These are phyloP conservation scores for Boletus reticulatus DNA, from an alignment of 768 basidiomycete genomes.

Conservation along the genomic window DNA sequence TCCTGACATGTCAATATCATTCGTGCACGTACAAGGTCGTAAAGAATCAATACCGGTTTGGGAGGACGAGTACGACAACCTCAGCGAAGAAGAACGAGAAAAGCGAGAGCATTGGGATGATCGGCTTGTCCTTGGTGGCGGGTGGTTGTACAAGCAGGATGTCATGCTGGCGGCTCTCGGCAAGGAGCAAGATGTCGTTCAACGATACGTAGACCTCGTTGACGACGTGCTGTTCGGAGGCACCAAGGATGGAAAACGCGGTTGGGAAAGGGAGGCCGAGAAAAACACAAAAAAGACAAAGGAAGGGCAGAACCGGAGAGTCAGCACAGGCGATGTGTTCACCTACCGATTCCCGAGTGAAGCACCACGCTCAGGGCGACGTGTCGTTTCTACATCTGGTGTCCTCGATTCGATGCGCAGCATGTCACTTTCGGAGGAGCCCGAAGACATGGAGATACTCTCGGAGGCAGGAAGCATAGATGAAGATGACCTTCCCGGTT, in stretches of 20 bases:
- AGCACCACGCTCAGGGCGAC: constrained; percentile 31
- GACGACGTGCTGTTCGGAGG: constrained; percentile 77
- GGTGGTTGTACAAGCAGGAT: constrained; percentile 79
- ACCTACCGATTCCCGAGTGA: constrained; percentile 21
- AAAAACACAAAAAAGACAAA: constrained; percentile 45
- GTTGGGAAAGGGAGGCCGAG: constrained; percentile 48
- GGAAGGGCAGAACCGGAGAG: constrained; percentile 35
- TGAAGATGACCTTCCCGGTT: constrained; percentile 72
- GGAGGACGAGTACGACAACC: constrained; percentile 66
- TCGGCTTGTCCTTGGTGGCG: constrained; percentile 72
- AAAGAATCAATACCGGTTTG: constrained; percentile 71
- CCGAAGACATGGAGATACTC: constrained; percentile 50
- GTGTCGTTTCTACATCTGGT: constrained; percentile 57
- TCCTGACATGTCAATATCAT: constrained; percentile 61
- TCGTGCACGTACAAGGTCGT: constrained; percentile 67
- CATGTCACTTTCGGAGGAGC: constrained; percentile 54
- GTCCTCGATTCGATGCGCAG: constrained; percentile 52
- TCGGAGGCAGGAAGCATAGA: constrained; percentile 46
- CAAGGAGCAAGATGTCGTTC: constrained; percentile 57
- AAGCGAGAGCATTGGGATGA: constrained; percentile 81
- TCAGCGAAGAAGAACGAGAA: constrained; percentile 48
- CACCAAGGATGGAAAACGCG: constrained; percentile 43
- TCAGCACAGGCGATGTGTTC: constrained; percentile 31
- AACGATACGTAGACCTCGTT: constrained; percentile 69
- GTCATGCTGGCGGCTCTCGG: constrained; percentile 49